Base-by-base conservation (phyloP, 176 grass and related monocot species). In the Raddia distichophylla region DNA sequence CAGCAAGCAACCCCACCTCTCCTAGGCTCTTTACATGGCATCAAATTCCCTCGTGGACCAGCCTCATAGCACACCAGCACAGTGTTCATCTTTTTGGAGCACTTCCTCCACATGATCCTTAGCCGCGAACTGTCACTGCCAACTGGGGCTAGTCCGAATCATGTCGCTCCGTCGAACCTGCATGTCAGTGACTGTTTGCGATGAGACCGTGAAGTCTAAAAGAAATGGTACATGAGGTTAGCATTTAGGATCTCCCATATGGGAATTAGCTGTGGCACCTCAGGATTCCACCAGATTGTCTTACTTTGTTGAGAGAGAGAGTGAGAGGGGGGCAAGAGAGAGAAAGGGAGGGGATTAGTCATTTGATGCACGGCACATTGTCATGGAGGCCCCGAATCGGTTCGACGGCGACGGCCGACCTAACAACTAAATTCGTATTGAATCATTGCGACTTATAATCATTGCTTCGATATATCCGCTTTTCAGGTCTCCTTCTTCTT, bases 351-450 rank as follows among this genome's bases (percentile, higher is more conserved):
- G 37, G 37, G 37, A 10, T 52, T 56, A 7, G 77, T 35, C 53
- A 78, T 75, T 34, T 54, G 59, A 51, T 83, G 37, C 86, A 75
- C n/a, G 27, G 61, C 52, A 71, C 16, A 34, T 35, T 74, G 52
- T 20, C 44, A 54, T 1, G 32, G 13, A 56, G 81, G 37, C 32
- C 59, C 81, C 82, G 82, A 76, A 81, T 85, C 79, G 66, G 83
- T 77, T 40, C 78, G 87, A 89, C 73, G 42, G 78, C 73, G 83
- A 89, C 83, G 65, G 4, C 27, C 32, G n/a, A 89, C 83, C 83
- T 45, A 86, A 77, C 87, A 43, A 3, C 83, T 45, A 57, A 77
- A 85, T 82, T 72, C 44, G 8, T 5, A 35, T 2, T 57, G 53
- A 60, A 89, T 85, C 82, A 77, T 85, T 71, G 77, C 74, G 33